These are phyloP conservation scores for Clarireedia monteithiana DNA, from an alignment of 2,329 filamentous ascomycete genomes.

Conservation along the genomic window DNA sequence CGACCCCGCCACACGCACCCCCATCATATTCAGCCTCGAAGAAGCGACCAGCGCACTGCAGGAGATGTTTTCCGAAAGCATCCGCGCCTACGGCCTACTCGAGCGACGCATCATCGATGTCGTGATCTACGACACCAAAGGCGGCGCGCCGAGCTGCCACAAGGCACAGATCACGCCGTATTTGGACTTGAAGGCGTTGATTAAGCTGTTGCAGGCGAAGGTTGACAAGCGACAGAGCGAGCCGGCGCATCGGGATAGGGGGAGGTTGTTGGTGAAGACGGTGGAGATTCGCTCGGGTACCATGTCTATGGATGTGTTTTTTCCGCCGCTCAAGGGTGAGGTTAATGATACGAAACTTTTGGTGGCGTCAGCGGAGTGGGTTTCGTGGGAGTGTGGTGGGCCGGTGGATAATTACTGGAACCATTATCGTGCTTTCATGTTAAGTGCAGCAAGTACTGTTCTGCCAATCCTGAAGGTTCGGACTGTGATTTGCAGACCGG, in stretches of 20 bases:
- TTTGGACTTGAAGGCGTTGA: not conserved
- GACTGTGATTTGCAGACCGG: not conserved
- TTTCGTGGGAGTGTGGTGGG: slow-evolving; percentile 3
- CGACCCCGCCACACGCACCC: not conserved
- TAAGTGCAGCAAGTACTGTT: not conserved
- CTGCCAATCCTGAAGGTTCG: slow-evolving; percentile 6
- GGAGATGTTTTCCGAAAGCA: not conserved
- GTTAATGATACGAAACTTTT: not conserved
- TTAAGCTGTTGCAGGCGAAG: not conserved
- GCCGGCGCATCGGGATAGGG: not conserved
- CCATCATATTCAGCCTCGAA: not conserved
- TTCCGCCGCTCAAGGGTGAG: slow-evolving; percentile 4
- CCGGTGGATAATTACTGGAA: slow-evolving; percentile 5
- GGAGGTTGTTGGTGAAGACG: not conserved
- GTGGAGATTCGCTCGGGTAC: slow-evolving; percentile 1
- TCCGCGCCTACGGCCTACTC: not conserved
- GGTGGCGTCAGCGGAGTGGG: not conserved
- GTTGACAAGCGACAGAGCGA: not conserved
- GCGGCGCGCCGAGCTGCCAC: not conserved
- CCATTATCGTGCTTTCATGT: not conserved
- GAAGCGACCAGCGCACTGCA: not conserved
- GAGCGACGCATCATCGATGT: not conserved
- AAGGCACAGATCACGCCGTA: not conserved
- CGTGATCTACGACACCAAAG: slow-evolving; percentile 2
- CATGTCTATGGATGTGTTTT: not conserved